Base-by-base conservation (phyloP, 495 filamentous ascomycete species). In the Penicillium macrosclerotiorum region DNA sequence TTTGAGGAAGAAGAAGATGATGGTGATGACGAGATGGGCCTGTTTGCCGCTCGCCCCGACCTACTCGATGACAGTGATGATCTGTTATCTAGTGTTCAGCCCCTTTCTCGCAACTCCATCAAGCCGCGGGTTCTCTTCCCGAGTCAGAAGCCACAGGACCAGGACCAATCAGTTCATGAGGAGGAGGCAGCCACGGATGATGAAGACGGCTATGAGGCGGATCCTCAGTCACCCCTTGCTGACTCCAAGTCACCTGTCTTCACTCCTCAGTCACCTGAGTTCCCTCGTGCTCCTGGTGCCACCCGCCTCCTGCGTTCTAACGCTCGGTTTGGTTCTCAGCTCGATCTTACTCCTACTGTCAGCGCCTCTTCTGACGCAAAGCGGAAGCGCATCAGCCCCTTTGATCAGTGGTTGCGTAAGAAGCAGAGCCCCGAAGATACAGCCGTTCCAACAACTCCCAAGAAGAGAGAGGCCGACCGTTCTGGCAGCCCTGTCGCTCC, bases 101-200 rank as follows among this genome's bases (percentile, higher is more conserved):
- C 83, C 20, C 59, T 88, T 16, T 88, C 84, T 22, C 84, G 89
- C 37, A 82, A 84, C 0, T 77, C 83, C 2, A 77, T 95, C 67
- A 88, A 89, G 59, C 92, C 92, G 2, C 86, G 90, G 26, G 76
- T 90, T 11, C 81, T 98, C 8, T 98, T 96, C 71, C 83, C 88
- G 11, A 65, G 71, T 16, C 63, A 72, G 8, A 59, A 69, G 0
- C 35, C 46, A 16, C 52, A 59, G 29, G 41, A 55, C 26, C 61
- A 62, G 23, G 50, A 49, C 27, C 26, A 43, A n/a, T 55, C 52
- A 22, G 72, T 79, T 47, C 78, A 77, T 38, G 72, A 77, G 16
- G 74, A 79, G 51, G 74, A 80, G 41, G 75, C 69, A 4, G 64
- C 71, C 9, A 75, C 76, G 3, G 79, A 82, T 42, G 75, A 80